Evolutionary conservation across 345 rosid genomes (phyloP).

Genomic region (Bruguiera parviflora): DNA sequence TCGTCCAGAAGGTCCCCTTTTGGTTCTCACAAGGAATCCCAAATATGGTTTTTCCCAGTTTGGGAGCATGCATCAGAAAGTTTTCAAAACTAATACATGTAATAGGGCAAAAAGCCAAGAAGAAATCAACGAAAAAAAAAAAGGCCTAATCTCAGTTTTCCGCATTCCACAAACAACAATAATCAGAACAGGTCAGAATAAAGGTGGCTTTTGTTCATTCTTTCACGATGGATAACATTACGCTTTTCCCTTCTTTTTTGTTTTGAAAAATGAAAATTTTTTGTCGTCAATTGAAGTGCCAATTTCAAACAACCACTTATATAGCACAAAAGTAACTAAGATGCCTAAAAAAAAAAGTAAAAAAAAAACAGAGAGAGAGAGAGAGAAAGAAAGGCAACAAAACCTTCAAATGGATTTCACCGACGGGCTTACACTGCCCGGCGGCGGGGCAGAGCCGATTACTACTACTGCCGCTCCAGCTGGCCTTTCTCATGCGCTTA

Average conservation of each 20-base stretch:
- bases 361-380: background rate
- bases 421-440: constrained; percentile 74
- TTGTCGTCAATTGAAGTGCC: too few relatives aligned
- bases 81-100: background rate
- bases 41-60: too few relatives aligned
- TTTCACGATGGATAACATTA: too few relatives aligned
- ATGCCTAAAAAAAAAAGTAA: background rate
- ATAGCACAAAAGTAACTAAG: background rate
- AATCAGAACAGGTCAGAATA: background rate
- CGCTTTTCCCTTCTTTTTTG: too few relatives aligned
- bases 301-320: background rate
- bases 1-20: too few relatives aligned
- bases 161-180: constrained; percentile 5
- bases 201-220: background rate
- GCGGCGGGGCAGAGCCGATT: constrained; percentile 30
- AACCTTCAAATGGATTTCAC: constrained; percentile 94
- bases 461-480: constrained; percentile 43
- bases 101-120: background rate
- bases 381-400: background rate
- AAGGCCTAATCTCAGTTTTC: background rate
- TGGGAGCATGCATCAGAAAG: too few relatives aligned
- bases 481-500: constrained; percentile 71
- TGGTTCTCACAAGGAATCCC: too few relatives aligned
- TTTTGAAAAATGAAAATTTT: too few relatives aligned
- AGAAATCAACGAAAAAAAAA: background rate